phyloP scores from a whole-genome alignment of 108 stramenopile species.

The Pseudonitzschia pungens region DNA sequence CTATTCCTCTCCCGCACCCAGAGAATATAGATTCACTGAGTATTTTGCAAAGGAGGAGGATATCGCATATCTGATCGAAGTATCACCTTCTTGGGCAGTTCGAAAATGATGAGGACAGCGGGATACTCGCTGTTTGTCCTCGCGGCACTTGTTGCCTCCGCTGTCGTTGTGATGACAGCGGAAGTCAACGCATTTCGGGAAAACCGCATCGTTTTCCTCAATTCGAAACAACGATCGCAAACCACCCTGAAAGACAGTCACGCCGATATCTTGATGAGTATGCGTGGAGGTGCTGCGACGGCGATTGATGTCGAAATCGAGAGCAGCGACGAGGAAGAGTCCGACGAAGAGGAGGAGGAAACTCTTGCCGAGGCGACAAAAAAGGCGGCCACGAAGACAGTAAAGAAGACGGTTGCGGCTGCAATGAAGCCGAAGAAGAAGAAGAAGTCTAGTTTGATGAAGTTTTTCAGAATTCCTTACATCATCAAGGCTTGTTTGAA shows the following conservation, averaged over 20 bases:
- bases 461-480: conserved; percentile 61
- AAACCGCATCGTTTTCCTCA: not conserved
- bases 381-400: conserved; percentile 27
- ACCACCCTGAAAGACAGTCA: not conserved
- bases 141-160: not conserved
- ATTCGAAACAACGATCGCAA: not conserved
- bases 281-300: conserved; percentile 10
- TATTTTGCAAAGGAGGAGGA: not conserved
- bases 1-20: not conserved
- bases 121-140: not conserved
- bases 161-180: not conserved
- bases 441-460: conserved; percentile 34
- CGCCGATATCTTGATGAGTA: not conserved
- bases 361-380: conserved; percentile 42
- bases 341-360: conserved; percentile 56
- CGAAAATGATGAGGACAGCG: conserved; percentile 1
- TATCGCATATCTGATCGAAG: not conserved
- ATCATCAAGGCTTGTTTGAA: conserved; percentile 78
- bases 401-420: conserved; percentile 46
- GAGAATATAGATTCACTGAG: not conserved
- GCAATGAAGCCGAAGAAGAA: conserved; percentile 30
- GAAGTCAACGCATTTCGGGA: conserved; percentile 1
- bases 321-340: conserved; percentile 46
- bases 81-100: too few species aligned
- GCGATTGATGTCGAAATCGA: conserved; percentile 32